Evolutionary conservation across 2,329 filamentous ascomycete species (phyloP).

Genomic region (Scedosporium apiospermum): DNA sequence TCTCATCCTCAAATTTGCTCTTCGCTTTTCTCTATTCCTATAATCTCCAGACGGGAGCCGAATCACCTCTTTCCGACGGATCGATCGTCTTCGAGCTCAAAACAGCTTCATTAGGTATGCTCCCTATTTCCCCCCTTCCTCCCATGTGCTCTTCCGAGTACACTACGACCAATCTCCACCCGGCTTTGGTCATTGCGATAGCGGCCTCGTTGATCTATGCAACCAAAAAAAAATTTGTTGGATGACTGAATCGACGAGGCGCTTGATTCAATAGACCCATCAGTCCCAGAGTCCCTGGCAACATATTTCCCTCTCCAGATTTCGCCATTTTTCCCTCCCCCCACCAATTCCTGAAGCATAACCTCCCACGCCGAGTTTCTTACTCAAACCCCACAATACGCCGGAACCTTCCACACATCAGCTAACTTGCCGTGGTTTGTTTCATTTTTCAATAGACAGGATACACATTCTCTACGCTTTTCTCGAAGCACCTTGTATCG

Average conservation of each 20-base stretch:
- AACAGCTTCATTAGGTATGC: not conserved
- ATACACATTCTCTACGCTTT: not conserved
- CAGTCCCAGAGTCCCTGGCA: slow-evolving; percentile 3
- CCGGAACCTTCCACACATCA: not conserved
- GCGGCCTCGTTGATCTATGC: not conserved
- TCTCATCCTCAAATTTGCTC: slow-evolving; percentile 5
- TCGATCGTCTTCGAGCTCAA: slow-evolving; percentile 4
- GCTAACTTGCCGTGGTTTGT: not conserved
- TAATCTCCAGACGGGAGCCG: not conserved
- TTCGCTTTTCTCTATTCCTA: slow-evolving; percentile 4
- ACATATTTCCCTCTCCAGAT: slow-evolving; percentile 5
- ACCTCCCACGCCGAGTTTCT: too few species aligned
- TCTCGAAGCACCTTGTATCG: not conserved
- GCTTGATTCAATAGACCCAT: not conserved
- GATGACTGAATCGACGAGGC: not conserved
- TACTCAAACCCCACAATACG: too few species aligned
- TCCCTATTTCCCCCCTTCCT: not conserved
- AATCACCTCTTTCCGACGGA: slow-evolving; percentile 5
- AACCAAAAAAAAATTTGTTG: slow-evolving; percentile 4
- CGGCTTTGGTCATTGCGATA: not conserved
- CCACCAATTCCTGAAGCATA: not conserved
- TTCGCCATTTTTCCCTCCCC: not conserved
- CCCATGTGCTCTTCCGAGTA: not conserved
- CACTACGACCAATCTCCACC: not conserved
- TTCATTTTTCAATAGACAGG: not conserved